Evolutionary conservation across 108 stramenopile genomes (phyloP).

Genomic region (Nannochloropsis gaditana): DNA sequence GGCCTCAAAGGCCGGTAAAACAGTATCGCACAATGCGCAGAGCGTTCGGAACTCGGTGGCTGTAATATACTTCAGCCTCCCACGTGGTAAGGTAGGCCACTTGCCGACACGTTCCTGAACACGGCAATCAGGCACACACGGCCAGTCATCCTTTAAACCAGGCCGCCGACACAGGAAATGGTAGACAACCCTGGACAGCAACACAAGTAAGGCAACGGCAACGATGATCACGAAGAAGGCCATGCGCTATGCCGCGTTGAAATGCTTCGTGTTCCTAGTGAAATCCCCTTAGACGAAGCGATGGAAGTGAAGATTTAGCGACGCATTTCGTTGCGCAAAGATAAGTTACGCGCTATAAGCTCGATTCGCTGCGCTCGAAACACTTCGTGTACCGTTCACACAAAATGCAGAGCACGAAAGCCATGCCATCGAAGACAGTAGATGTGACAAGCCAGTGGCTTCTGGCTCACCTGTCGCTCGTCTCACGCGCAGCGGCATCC

Average conservation of each 20-base stretch:
- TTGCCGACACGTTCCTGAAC: not conserved
- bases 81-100: not conserved
- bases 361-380: too few species aligned
- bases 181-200: not conserved
- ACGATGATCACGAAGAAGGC: not conserved
- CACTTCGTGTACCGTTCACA: too few species aligned
- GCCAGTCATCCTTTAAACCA: not conserved
- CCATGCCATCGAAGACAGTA: too few species aligned
- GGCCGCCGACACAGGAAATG: not conserved
- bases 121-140: not conserved
- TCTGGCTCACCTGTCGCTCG: too few species aligned
- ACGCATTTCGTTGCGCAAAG: too few species aligned
- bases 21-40: not conserved
- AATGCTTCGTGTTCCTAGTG: not conserved
- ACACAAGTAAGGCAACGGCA: not conserved
- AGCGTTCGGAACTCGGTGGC: not conserved
- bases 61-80: not conserved
- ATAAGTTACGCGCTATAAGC: too few species aligned
- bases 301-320: too few species aligned
- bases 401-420: too few species aligned
- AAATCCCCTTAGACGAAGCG: too few species aligned
- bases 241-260: not conserved
- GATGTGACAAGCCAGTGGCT: too few species aligned
- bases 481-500: too few species aligned
- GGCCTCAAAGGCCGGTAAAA: not conserved